Percentiles rank a stretch among this genome's conserved stretches.
Evolutionary conservation across 1,284 basidiomycete species (phyloP).

Genomic region (Puccinia novopanici): DNA sequence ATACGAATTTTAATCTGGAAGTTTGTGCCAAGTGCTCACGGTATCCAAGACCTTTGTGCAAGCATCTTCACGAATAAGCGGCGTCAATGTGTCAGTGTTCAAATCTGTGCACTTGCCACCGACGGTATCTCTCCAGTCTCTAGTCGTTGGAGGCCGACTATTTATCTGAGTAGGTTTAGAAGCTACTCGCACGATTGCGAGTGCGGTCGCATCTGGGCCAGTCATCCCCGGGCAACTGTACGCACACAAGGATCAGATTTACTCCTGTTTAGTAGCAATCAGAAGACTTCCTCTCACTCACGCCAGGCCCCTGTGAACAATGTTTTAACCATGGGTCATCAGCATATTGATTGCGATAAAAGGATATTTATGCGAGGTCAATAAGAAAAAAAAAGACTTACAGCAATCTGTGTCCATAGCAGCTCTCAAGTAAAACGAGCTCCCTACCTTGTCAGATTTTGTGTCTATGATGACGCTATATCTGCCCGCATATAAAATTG

Average conservation of each 20-base stretch:
- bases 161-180: not conserved
- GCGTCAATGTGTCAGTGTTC: slow-evolving; percentile 28
- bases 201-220: slow-evolving; percentile 48
- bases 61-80: slow-evolving; percentile 30
- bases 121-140: slow-evolving; percentile 45
- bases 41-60: slow-evolving; percentile 34
- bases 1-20: not conserved
- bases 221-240: slow-evolving; percentile 34
- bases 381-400: slow-evolving; percentile 23
- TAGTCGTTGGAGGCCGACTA: slow-evolving; percentile 9
- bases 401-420: no score
- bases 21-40: slow-evolving; percentile 26
- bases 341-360: not conserved
- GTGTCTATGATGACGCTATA: slow-evolving; percentile 50
- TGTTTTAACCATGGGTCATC: not conserved
- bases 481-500: slow-evolving; percentile 10
- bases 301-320: slow-evolving; percentile 47
- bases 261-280: no score
- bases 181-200: slow-evolving; percentile 38
- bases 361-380: not conserved
- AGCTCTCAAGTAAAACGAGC: no score
- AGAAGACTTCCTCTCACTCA: not conserved
- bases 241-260: not conserved
- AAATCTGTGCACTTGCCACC: slow-evolving; percentile 47
- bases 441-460: slow-evolving; percentile 27